These are phyloP conservation scores for Chenopodium suecicum DNA, from an alignment of 148 eudicot species.

Conservation along the genomic window DNA sequence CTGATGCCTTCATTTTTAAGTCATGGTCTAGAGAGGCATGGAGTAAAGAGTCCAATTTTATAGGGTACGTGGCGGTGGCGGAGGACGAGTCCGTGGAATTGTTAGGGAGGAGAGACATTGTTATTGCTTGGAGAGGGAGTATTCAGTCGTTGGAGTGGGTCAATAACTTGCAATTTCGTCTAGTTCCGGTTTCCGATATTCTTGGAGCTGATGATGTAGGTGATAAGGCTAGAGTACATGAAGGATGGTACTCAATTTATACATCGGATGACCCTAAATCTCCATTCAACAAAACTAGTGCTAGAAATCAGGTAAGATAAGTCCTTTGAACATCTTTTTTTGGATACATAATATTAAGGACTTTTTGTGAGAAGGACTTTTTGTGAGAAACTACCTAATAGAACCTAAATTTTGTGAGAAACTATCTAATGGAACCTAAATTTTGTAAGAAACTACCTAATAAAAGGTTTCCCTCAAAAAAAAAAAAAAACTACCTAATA, in stretches of 20 bases:
- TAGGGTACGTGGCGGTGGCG: slow-evolving; percentile 76
- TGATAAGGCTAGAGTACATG: slow-evolving; percentile 46
- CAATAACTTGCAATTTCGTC: slow-evolving; percentile 50
- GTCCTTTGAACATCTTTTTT: not conserved
- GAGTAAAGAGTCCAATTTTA: slow-evolving; percentile 79
- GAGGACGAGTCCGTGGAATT: slow-evolving; percentile 50
- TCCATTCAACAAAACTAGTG: slow-evolving; percentile 55
- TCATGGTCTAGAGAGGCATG: slow-evolving; percentile 71
- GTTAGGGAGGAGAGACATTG: slow-evolving; percentile 70
- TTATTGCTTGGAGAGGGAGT: slow-evolving; percentile 82
- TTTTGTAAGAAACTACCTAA: too few relatives aligned
- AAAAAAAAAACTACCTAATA: too few relatives aligned
- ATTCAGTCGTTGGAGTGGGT: slow-evolving; percentile 65
- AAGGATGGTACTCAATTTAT: slow-evolving; percentile 71
- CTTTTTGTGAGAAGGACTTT: too few relatives aligned
- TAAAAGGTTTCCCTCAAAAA: too few relatives aligned
- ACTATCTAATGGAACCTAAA: too few relatives aligned
- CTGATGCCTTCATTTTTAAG: slow-evolving; percentile 57
- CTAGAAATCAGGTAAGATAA: slow-evolving; percentile 55
- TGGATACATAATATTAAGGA: too few relatives aligned
- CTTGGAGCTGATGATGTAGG: slow-evolving; percentile 33
- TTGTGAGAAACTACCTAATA: too few relatives aligned
- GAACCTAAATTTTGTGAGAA: too few relatives aligned
- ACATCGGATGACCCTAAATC: slow-evolving; percentile 66
- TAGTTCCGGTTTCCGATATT: slow-evolving; percentile 45